These are phyloP conservation scores for Beauveria sp. DNA, from an alignment of 2,329 filamentous ascomycete species.

Conservation along the genomic window DNA sequence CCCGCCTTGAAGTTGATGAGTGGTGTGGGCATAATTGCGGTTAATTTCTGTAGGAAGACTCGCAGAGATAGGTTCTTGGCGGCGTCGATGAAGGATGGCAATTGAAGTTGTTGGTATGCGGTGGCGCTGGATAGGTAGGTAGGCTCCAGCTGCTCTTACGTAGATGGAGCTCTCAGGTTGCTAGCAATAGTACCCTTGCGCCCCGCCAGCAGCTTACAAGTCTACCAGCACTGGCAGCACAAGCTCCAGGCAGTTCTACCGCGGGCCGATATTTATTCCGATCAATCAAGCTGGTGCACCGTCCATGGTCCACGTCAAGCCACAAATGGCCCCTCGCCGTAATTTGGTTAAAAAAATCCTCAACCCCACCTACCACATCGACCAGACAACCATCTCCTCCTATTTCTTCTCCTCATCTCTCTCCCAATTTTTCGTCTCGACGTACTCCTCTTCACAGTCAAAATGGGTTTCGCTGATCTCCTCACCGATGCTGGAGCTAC, in stretches of 20 bases:
- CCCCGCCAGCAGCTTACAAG: too few relatives aligned
- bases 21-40: conserved; percentile 62
- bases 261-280: conserved; percentile 17
- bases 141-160: conserved; percentile 11
- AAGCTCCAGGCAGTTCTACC: not conserved
- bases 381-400: conserved; percentile 26
- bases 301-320: conserved; percentile 10
- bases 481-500: conserved; percentile 55
- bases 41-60: not conserved
- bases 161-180: conserved; percentile 1
- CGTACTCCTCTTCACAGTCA: conserved; percentile 26
- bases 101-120: not conserved
- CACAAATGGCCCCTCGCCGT: conserved; percentile 18
- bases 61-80: not conserved
- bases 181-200: too few relatives aligned
- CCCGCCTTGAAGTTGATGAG: conserved; percentile 97
- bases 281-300: conserved; percentile 1
- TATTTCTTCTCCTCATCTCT: conserved; percentile 24
- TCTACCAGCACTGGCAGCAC: too few relatives aligned
- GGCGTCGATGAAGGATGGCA: not conserved
- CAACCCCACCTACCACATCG: conserved; percentile 33
- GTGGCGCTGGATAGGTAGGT: not conserved
- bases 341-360: conserved; percentile 31
- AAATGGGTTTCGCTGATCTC: conserved; percentile 65
- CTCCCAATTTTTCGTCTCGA: conserved; percentile 17